Evolutionary conservation across 768 basidiomycete genomes (phyloP), one percentile per base, ranked within the genome.

Genomic region (Austroboletus festivus): DNA sequence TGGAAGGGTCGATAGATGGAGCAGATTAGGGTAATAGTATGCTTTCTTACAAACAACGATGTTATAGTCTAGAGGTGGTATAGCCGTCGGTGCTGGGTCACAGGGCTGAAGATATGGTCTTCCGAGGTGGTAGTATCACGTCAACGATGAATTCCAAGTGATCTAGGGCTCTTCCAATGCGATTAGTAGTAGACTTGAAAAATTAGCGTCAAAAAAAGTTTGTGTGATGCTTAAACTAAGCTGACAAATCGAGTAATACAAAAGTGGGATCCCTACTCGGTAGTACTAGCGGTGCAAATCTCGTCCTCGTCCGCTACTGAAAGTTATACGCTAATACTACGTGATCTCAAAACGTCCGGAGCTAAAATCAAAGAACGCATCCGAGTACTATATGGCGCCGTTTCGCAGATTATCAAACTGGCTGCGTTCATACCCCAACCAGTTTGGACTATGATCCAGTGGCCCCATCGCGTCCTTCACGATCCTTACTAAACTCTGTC

Each of bases 401-500:
- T 78, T 78, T 60, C 74, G 75, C 74, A 94, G 69, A 64, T 94
- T 93, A 37, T 88, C 85, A 62, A 85, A 93, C 70, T 80, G 79
- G 60, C 88, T 89, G 33, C 74, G 68, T 59, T 81, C 76, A 61
- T 95, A 98, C 37, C 64, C 62, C 54, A 99, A 71, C 84, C 93
- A 95, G 64, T 99, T 99, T 31, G 77, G 70, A 46, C 74, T 78
- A 51, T 65, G 71, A 56, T 93, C 87, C 51, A 93, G 66, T 11
- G 75, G 72, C 12, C 85, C 87, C 81, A 93, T 88, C n/a, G 79
- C 76, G 37, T 86, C 76, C 62, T 83, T 89, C 28, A 93, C 86
- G 21, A 85, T 75, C 52, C 73, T 73, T 18, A 94, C 81, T 55
- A 95, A 71, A 58, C 87, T 89, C 51, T 66, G 63, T 4, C 90